Evolutionary conservation across 352 stramenopile species (phyloP), one percentile per base, ranked within the genome.

Genomic region (Phytophthora tubulina): DNA sequence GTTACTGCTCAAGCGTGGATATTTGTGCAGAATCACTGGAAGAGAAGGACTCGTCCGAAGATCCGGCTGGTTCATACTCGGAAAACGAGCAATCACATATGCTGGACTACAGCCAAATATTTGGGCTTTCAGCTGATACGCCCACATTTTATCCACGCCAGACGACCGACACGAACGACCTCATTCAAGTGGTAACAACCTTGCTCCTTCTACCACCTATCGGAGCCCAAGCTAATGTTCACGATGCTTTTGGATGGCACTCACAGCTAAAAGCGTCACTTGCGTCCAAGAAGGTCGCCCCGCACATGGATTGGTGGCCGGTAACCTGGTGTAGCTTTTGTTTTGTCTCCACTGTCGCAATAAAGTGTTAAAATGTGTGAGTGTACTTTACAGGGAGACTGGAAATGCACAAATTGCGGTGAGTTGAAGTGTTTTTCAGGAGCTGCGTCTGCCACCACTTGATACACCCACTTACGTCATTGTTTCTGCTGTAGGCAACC

Each of bases 251-350:
- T 53, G 15, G 30, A 42, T 70, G 27, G 6, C 33, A 14, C 30
- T 53, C 30, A n/a, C 21, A 81, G 77, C 50, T 84, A 31, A 80
- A 82, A 36, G 21, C 65, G 0, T 70, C 73, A 31, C 41, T 81
- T 7, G 15, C 73, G 36, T 46, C 74, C 10, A 84, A 84, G 67
- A 89, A 88, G 58, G 42, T 82, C 27, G 81, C 81, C 38, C 80
- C 86, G 4, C 86, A 93, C 73, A 93, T 93, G 86, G 75, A 89
- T 53, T 93, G 86, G 86, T 92, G 86, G 84, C 86, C 86, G 72
- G 86, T 93, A 82, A 67, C 44, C 11, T 65, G 50, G 38, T 70
- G 9, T 58, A 41, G 6, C 32, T 66, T 49, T 46, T 64, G 36
- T 58, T 68, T 65, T 11, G 8, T 41, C 27, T 66, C 13, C 4